Conservation (phyloP, 1,139 yeast species). For the Meyerozyma smithsonii region DNA sequence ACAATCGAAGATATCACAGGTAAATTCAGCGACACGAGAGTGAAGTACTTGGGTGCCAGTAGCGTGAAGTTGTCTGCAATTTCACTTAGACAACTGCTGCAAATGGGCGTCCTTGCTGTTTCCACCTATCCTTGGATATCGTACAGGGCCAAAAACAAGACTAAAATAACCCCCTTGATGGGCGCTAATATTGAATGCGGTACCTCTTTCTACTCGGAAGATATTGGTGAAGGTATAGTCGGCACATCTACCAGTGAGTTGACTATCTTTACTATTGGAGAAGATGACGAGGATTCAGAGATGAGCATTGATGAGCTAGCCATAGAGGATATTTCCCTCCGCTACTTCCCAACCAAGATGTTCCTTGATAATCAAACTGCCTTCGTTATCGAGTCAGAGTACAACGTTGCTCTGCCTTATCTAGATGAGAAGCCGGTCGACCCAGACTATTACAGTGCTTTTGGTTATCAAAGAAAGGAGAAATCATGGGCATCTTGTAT, state of each 20-base stretch:
- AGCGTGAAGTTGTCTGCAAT: slow-evolving; percentile 50
- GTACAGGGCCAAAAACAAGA: slow-evolving; percentile 20
- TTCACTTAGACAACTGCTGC: slow-evolving; percentile 17
- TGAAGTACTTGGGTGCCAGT: slow-evolving; percentile 69
- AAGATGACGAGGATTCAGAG: slow-evolving; percentile 19
- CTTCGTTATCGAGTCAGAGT: slow-evolving; percentile 46
- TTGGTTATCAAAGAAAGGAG: slow-evolving; percentile 29
- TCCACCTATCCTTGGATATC: slow-evolving; percentile 41
- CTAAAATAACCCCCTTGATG: slow-evolving; percentile 41
- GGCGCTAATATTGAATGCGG: slow-evolving; percentile 29
- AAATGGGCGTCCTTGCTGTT: slow-evolving; percentile 31
- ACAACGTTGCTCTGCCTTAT: slow-evolving; percentile 30
- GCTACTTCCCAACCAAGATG: slow-evolving; percentile 53
- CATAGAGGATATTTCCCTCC: slow-evolving; percentile 37
- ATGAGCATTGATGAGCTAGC: slow-evolving; percentile 43
- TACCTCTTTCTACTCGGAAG: slow-evolving; percentile 58
- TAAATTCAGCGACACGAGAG: slow-evolving; percentile 58
- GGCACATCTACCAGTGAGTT: slow-evolving; percentile 53
- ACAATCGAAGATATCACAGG: slow-evolving; percentile 58
- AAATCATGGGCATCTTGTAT: slow-evolving; percentile 49
- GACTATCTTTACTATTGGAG: slow-evolving; percentile 57
- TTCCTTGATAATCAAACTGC: slow-evolving; percentile 22
- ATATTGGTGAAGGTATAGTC: slow-evolving; percentile 57
- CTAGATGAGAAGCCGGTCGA: slow-evolving; percentile 12
- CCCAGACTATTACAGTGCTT: slow-evolving; percentile 30